Evolutionary conservation across 129 eudicot species (phyloP).

Genomic region (Mikania micrantha): DNA sequence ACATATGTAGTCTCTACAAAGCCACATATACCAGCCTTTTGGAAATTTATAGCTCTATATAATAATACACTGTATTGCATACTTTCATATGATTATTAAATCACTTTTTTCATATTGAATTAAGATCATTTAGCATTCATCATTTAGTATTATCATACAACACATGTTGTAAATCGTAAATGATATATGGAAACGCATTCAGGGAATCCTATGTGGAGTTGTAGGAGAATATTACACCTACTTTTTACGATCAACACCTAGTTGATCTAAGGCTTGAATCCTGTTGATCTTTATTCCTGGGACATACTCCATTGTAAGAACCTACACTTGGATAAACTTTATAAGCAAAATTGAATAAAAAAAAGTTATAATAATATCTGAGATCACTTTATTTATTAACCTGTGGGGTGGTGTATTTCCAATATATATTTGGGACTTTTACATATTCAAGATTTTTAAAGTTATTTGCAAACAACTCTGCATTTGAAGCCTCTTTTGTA

Average conservation of each 20-base stretch:
- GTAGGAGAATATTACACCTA: conserved; percentile 16
- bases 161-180: neutral
- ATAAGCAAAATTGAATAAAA: conserved; percentile 12
- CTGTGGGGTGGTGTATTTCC: conserved; percentile 99
- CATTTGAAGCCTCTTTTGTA: conserved; percentile 94
- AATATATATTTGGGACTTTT: conserved; percentile 77
- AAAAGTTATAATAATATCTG: neutral
- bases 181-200: neutral
- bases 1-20: neutral
- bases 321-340: conserved; percentile 30
- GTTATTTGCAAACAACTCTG: conserved; percentile 81
- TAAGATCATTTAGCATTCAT: neutral
- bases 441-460: conserved; percentile 81
- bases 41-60: neutral
- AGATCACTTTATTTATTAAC: conserved; percentile 26
- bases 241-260: conserved; percentile 97
- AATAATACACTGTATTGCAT: neutral
- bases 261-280: conserved; percentile 84
- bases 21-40: neutral
- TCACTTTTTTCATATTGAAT: neutral
- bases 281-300: conserved; percentile 97
- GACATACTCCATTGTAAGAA: conserved; percentile 97
- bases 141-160: neutral
- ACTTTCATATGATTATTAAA: neutral
- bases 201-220: neutral